Conservation (phyloP, 371 early-diverging fungal species). For the Rhizopus arrhizus region DNA sequence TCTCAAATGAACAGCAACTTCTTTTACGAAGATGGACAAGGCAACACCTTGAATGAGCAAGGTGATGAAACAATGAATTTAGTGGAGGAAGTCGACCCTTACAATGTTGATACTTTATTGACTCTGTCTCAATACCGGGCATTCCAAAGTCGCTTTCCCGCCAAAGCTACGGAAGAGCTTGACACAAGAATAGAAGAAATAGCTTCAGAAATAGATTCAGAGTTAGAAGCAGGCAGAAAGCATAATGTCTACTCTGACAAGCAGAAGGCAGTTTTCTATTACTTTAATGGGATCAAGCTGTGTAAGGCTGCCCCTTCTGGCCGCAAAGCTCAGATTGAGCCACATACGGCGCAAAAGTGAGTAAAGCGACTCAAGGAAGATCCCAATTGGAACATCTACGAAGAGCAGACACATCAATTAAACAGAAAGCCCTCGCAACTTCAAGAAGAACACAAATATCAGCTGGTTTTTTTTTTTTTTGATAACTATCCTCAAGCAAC, state of each 20-base stretch:
- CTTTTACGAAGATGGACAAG: constrained; percentile 6
- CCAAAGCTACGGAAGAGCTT: no score
- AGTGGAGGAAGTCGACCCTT: background rate
- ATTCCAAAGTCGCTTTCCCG: no score
- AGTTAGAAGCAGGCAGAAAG: background rate
- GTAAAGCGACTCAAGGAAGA: no score
- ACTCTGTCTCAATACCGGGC: no score
- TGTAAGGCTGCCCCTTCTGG: constrained; percentile 1
- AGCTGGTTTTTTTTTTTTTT: constrained; percentile 12
- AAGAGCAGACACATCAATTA: no score
- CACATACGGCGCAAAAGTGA: no score
- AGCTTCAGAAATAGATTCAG: no score
- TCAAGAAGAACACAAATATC: constrained; percentile 1
- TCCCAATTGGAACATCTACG: no score
- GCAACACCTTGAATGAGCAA: constrained; percentile 4
- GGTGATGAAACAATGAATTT: constrained; percentile 9
- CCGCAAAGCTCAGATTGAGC: background rate
- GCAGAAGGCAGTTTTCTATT: constrained; percentile 7
- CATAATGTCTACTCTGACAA: constrained; percentile 4
- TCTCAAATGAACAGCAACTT: background rate
- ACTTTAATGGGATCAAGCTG: constrained; percentile 5
- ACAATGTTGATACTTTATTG: background rate
- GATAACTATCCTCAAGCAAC: background rate
- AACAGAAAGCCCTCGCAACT: background rate
- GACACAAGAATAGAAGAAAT: no score